Conservation (phyloP, 257 asterid species). For the Anisodus tanguticus region DNA sequence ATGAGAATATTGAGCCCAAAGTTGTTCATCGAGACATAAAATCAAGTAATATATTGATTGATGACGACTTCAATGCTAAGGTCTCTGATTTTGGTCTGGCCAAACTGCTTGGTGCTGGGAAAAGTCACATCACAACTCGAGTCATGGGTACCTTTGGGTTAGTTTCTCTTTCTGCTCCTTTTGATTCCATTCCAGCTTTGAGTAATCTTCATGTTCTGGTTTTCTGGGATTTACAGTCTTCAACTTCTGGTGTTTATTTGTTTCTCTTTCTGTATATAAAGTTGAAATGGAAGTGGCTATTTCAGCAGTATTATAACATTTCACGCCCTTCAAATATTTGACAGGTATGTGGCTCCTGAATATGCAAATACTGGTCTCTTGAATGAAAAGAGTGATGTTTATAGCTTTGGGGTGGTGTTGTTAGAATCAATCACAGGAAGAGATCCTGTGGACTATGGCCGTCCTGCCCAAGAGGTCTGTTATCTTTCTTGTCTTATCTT, state of each 20-base stretch:
- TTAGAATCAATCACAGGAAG: slow-evolving; percentile 93
- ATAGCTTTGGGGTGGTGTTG: slow-evolving; percentile 90
- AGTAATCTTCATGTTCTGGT: not conserved
- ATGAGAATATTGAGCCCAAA: slow-evolving; percentile 95
- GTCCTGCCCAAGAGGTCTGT: slow-evolving; percentile 88
- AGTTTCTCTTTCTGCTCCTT: slow-evolving; percentile 36
- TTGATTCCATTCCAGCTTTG: not conserved
- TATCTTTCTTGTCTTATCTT: not conserved
- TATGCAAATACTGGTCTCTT: slow-evolving; percentile 94
- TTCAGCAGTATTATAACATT: not conserved
- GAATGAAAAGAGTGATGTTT: slow-evolving; percentile 92
- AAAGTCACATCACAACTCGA: slow-evolving; percentile 90
- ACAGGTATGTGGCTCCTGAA: slow-evolving; percentile 98
- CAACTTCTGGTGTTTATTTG: not conserved
- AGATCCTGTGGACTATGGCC: slow-evolving; percentile 96
- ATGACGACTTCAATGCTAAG: slow-evolving; percentile 85
- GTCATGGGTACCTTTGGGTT: slow-evolving; percentile 99
- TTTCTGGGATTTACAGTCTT: not conserved
- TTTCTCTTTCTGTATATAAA: too few relatives aligned
- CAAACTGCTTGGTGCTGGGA: slow-evolving; percentile 91
- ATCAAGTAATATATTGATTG: slow-evolving; percentile 92
- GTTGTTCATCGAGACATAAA: slow-evolving; percentile 95
- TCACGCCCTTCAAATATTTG: not conserved
- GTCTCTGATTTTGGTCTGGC: slow-evolving; percentile 98
- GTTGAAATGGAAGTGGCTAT: not conserved